Base-by-base conservation (phyloP, 2,329 filamentous ascomycete species). In the Botrytis aclada region DNA sequence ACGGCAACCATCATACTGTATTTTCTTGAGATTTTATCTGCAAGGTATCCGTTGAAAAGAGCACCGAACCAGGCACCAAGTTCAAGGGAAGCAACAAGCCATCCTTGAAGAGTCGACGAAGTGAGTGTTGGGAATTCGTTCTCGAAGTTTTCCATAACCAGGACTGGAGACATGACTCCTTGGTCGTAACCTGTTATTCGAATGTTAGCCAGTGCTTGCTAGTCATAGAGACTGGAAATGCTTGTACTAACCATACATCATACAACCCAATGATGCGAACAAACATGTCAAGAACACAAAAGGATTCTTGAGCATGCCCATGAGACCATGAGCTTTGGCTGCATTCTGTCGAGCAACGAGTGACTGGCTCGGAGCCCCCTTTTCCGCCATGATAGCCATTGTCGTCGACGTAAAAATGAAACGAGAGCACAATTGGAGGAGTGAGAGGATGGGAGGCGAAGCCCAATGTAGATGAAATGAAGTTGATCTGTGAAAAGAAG, bases 1-100 rank as follows among this genome's bases (percentile, higher is more conserved):
- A 87, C 85, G 7, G 85, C 86, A 2, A 87, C 82, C 3, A 86
- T 77, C 58, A 88, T 86, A 6, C 85, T 85, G 74, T 85, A 86
- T 71, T 86, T 86, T 56, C 86, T 81, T 9, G 85, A 87, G 51
- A 86, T 83, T 75, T 83, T 84, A 74, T 88, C 86, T 2, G 86
- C 85, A 60, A 87, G 69, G 12, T 69, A 72, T 37, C 71, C 73
- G 39, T 71, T 70, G 20, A 73, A 73, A 37, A 72, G 60, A 14
- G 72, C 73, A 76, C 80, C 80, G 29, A 77, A 76, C 81, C 79
- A 82, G 18, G 81, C 81, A 74, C 81, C 81, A 41, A 82, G 77
- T 72, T 82, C 80, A 8, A 82, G 76, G 20, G 79, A 79, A 32
- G 81, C 75, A 4, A 81, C 80, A 22, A 81, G 75, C 80, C 80